Conservation (phyloP, 768 basidiomycete genomes). For the Boletus sensibilis region DNA sequence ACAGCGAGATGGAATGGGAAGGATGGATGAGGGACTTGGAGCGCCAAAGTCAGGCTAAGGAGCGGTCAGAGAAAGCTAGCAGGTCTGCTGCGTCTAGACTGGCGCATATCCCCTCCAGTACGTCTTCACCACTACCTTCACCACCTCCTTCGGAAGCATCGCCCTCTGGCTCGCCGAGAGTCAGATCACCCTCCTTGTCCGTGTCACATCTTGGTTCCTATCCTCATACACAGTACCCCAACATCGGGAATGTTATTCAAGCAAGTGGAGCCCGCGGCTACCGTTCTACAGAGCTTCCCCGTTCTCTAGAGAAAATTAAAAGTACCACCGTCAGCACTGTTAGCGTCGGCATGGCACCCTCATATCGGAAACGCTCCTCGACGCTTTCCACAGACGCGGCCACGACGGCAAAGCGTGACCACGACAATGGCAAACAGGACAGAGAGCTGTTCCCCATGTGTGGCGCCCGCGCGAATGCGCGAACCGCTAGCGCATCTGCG, state of each 20-base stretch:
- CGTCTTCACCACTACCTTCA: slow-evolving; percentile 22
- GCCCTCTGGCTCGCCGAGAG: slow-evolving; percentile 22
- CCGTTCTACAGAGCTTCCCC: slow-evolving; percentile 2
- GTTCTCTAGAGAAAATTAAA: slow-evolving; percentile 6
- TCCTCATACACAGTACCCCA: slow-evolving; percentile 16
- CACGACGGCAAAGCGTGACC: slow-evolving; percentile 1
- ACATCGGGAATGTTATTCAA: slow-evolving; percentile 22
- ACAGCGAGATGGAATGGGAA: slow-evolving; percentile 64
- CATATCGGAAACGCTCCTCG: slow-evolving; percentile 26
- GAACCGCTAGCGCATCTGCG: too few species aligned
- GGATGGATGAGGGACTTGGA: slow-evolving; percentile 63
- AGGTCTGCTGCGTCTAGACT: background rate
- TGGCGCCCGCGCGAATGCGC: too few species aligned
- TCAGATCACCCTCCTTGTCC: slow-evolving; percentile 13
- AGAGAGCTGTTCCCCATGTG: background rate
- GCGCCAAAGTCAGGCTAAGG: slow-evolving; percentile 33
- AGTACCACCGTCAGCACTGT: slow-evolving; percentile 26
- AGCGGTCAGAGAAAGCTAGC: slow-evolving; percentile 1
- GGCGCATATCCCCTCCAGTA: background rate
- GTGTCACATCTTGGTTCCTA: slow-evolving; percentile 6
- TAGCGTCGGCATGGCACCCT: slow-evolving; percentile 16
- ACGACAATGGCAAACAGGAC: slow-evolving; percentile 8
- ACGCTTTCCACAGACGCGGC: slow-evolving; percentile 19
- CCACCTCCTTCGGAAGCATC: slow-evolving; percentile 30
- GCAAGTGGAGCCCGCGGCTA: background rate